phyloP scores from a whole-genome alignment of 345 rosid species.

The Arabidopsis suecica region DNA sequence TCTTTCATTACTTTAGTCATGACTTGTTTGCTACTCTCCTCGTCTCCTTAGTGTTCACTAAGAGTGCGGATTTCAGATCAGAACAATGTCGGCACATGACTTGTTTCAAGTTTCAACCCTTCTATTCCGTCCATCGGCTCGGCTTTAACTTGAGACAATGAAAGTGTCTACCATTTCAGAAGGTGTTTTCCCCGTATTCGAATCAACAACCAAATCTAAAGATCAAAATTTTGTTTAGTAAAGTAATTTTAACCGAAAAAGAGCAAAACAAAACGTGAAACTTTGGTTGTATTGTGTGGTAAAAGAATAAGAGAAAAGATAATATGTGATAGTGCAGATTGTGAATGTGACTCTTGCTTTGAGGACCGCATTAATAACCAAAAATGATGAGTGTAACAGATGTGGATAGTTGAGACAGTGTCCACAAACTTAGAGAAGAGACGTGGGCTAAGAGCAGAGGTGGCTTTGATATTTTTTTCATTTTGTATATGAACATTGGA shows the following conservation, averaged over 20 bases:
- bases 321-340: conserved; percentile 10
- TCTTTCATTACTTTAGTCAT: not conserved
- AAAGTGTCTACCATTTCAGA: not conserved
- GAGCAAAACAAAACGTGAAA: conserved; percentile 9
- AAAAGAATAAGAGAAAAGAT: not conserved
- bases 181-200: not conserved
- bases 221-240: not conserved
- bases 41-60: not conserved
- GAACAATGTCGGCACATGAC: not conserved
- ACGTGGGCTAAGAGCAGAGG: conserved; percentile 17
- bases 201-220: not conserved
- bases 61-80: not conserved
- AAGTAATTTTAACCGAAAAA: not conserved
- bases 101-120: not conserved
- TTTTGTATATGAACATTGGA: conserved; percentile 6
- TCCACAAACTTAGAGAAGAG: conserved; percentile 38
- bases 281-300: not conserved
- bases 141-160: not conserved
- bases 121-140: not conserved
- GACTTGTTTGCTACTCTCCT: not conserved
- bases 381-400: conserved; percentile 34
- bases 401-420: conserved; percentile 33
- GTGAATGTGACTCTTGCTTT: conserved; percentile 26
- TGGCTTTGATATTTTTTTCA: conserved; percentile 3
- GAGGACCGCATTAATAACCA: conserved; percentile 33